phyloP scores from a whole-genome alignment of 2,329 filamentous ascomycete genomes.

The Cladosporium sp. region DNA sequence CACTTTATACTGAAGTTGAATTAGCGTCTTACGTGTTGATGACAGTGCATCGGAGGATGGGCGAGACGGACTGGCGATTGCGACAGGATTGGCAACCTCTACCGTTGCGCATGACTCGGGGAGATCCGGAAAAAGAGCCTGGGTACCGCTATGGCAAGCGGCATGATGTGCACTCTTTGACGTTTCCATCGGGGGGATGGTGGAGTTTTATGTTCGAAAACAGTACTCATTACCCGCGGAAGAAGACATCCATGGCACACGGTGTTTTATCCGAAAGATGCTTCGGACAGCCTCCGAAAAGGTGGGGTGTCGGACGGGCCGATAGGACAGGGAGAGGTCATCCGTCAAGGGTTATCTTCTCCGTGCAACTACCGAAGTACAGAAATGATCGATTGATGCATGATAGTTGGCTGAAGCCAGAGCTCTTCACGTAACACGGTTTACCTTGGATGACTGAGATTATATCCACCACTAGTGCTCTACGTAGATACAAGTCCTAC shows the following conservation, averaged over 20 bases:
- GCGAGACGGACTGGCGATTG: constrained; percentile 24
- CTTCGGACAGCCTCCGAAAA: neutral
- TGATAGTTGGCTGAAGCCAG: neutral
- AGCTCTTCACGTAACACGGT: neutral
- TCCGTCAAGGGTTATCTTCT: neutral
- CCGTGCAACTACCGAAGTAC: neutral
- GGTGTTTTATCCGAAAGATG: neutral
- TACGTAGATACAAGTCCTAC: neutral
- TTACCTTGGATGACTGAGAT: neutral
- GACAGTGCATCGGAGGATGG: neutral
- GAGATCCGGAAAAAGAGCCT: neutral
- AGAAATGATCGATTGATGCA: neutral
- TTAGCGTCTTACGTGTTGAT: neutral
- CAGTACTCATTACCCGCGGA: neutral
- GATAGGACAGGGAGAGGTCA: neutral
- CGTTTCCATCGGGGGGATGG: neutral
- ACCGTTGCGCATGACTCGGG: constrained; percentile 27
- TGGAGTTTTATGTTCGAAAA: neutral
- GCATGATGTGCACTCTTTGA: neutral
- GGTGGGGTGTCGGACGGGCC: neutral
- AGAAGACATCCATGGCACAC: neutral
- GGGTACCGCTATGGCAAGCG: neutral
- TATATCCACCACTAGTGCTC: neutral
- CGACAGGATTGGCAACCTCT: constrained; percentile 31
- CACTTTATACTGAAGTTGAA: constrained; percentile 25